phyloP scores from a whole-genome alignment of 2,329 filamentous ascomycete genomes.

The Pyrenochaeta sp. region DNA sequence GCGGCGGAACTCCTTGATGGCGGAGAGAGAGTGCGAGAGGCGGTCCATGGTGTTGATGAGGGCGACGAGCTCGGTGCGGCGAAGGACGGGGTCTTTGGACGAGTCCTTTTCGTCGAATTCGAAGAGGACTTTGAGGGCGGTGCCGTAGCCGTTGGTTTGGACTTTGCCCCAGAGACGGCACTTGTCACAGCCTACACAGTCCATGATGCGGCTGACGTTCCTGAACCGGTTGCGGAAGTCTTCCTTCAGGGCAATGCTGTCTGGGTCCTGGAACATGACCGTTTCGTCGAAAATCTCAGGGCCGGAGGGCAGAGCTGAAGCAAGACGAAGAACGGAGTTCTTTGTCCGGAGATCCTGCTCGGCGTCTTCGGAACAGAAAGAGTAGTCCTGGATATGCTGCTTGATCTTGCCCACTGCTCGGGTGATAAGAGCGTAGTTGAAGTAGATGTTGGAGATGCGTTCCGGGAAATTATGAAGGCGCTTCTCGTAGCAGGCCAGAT shows the following conservation, averaged over 20 bases:
- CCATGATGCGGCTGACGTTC: slow-evolving; percentile 96
- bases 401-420: slow-evolving; percentile 90
- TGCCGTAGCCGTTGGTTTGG: slow-evolving; percentile 92
- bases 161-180: slow-evolving; percentile 98
- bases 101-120: slow-evolving; percentile 79
- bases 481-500: slow-evolving; percentile 84
- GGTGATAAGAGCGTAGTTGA: slow-evolving; percentile 96
- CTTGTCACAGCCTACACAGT: slow-evolving; percentile 98
- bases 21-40: slow-evolving; percentile 79
- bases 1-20: slow-evolving; percentile 74
- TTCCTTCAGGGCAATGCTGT: slow-evolving; percentile 83
- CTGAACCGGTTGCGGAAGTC: slow-evolving; percentile 97
- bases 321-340: slow-evolving; percentile 79
- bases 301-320: slow-evolving; percentile 70
- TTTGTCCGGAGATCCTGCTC: slow-evolving; percentile 81
- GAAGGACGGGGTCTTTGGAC: slow-evolving; percentile 72
- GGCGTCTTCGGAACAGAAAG: slow-evolving; percentile 88
- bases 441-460: slow-evolving; percentile 95
- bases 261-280: slow-evolving; percentile 83
- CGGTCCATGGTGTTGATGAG: slow-evolving; percentile 93
- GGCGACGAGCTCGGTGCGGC: slow-evolving; percentile 91
- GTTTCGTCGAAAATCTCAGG: slow-evolving; percentile 90
- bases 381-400: slow-evolving; percentile 81
- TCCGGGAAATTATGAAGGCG: slow-evolving; percentile 87
- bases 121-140: slow-evolving; percentile 93